Evolutionary conservation across 2,329 filamentous ascomycete genomes (phyloP), one percentile per base, ranked within the genome.

Genomic region (Colletotrichum lindemuthianum): DNA sequence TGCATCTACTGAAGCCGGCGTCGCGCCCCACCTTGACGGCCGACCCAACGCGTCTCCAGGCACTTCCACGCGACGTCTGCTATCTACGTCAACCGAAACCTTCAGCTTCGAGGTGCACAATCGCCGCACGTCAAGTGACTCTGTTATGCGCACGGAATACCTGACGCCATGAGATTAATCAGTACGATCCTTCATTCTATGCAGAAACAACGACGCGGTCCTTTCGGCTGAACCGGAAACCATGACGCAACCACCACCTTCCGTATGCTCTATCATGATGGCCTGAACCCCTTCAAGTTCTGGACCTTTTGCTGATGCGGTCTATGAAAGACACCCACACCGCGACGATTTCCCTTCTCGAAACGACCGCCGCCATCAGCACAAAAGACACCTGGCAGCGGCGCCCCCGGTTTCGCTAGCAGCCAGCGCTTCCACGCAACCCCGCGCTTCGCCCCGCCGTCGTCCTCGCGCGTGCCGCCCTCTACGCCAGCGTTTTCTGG

Each of bases 321-420:
- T 2, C 16, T 24, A 0, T 11, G 3, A 6, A 52, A 80, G 78
- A 80, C 79, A 39, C 76, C 78, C 5, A 73, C 76, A 7, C 77
- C 78, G 16, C 73, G 77, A 64, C 74, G 76, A 6, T 80, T 81
- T 60, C 70, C 79, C 58, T 71, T 77, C 7, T 70, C 76, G 2
- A 78, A 76, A 59, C 67, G 76, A 36, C 70, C 71, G 12, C 70
- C 74, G n/a, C 72, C 73, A 16, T 68, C 68, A 6, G 75, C 75
- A 33, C 74, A 76, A 63, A 73, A 73, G 24, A 74, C 73, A 11
- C 68, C 73, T 32, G 72, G 45, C 2, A 61, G 45, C 51, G 61
- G 45, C 2, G 67, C 24, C 60, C 69, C 34, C 6, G 65, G 9
- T 10, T 59, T 57, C 37, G 41, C 54, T 16, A 51, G 60, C n/a